Base-by-base conservation (phyloP, 2,329 filamentous ascomycete species). In the Verticillium nubilum region DNA sequence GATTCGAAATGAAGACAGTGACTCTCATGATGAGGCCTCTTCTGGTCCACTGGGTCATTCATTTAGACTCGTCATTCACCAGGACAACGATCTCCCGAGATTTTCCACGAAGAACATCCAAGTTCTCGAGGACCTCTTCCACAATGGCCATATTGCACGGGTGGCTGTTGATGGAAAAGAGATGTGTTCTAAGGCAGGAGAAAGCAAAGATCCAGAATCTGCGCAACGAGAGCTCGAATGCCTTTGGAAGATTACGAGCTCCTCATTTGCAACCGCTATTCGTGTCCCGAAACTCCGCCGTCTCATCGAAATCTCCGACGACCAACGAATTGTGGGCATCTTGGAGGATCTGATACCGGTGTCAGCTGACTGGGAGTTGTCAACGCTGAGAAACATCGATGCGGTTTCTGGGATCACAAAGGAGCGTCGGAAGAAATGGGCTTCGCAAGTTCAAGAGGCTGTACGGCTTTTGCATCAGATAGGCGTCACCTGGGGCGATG, bases 281-380 rank as follows among this genome's bases (percentile, higher is more conserved):
- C n/a, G 58, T 23, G 62, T 62, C 33, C 62, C 62, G 31, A 64
- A 63, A 57, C 62, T 64, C 31, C n/a, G n/a, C n/a, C n/a, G n/a
- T n/a, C n/a, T n/a, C n/a, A n/a, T n/a, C n/a, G n/a, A n/a, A n/a
- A n/a, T n/a, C n/a, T n/a, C n/a, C n/a, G n/a, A 64, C 42, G 42
- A 54, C 52, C 56, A 57, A 52, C 61, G 59, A 42, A 59, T 59
- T 52, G 58, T 63, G 42, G 62, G 62, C n/a, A 26, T 62, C 17
- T 58, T 64, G 27, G 19, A 61, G 52, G 61, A 62, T 31, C 60
- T 59, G 23, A 35, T 64, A 55, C 62, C 58, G 28, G 63, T 57
- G 12, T 5, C 33, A 17, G 33, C 15, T 15, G 6, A 5, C 2
- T 17, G 3, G 33, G 33, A 37, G 33, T 15, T 37, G 15, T 37